A percentile compares a stretch with the other conserved stretches of the same genome.
Evolutionary conservation across 129 eudicot genomes (phyloP).

Genomic region (Glebionis coronaria): DNA sequence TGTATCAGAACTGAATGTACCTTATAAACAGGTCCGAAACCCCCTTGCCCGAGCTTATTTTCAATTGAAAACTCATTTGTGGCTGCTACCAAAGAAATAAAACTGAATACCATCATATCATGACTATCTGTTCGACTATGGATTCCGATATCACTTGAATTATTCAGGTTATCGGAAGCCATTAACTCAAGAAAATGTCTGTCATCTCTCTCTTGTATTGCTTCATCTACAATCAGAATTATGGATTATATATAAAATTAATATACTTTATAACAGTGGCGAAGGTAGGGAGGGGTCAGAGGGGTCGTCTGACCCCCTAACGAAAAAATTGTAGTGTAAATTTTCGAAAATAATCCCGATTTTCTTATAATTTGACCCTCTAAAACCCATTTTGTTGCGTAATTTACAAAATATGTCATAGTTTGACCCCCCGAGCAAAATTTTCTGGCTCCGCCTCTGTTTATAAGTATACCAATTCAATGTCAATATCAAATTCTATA

Average conservation of each 20-base stretch:
- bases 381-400: too few species aligned
- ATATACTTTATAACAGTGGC: too few species aligned
- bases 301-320: too few species aligned
- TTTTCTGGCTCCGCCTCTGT: too few species aligned
- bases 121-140: conserved; percentile 30
- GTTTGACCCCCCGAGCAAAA: too few species aligned
- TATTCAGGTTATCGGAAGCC: conserved; percentile 25
- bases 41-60: conserved; percentile 53
- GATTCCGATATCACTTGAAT: conserved; percentile 9
- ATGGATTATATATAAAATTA: background rate
- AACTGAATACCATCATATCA: conserved; percentile 34
- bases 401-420: too few species aligned
- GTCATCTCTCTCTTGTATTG: conserved; percentile 16
- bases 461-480: background rate
- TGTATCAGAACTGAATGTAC: conserved; percentile 17
- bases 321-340: too few species aligned
- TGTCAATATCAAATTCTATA: background rate
- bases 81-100: conserved; percentile 32
- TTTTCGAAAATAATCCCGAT: too few species aligned
- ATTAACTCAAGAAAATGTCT: conserved; percentile 25
- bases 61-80: conserved; percentile 40
- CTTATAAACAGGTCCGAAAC: conserved; percentile 58
- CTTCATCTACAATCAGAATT: conserved; percentile 23
- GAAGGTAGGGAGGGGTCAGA: too few species aligned
- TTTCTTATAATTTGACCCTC: too few species aligned